Evolutionary conservation across 345 rosid species (phyloP), one percentile per base, ranked within the genome.

Genomic region (Streptanthus diversifolius): DNA sequence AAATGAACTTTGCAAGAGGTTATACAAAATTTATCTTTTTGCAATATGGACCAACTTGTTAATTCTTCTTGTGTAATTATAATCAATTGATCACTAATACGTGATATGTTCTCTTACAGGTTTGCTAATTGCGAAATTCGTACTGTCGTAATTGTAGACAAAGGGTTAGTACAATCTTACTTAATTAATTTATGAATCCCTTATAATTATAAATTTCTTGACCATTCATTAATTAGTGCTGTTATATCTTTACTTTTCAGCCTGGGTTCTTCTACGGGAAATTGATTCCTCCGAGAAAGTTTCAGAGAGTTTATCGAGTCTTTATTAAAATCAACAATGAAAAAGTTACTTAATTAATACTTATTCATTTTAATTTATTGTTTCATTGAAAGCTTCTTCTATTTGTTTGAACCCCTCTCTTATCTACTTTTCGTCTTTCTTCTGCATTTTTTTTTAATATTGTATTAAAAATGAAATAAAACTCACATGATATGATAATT

Each of bases 81-180:
- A 17, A 14, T 27, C 13, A 39, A 49, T 52, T 41, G 9, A 37
- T 32, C 30, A 44, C 3, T 35, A 35, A 22, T 14, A 35, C 1
- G 52, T 15, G 4, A 15, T 62, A 12, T 49, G 30, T 21, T 70
- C 25, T 60, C 12, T n/a, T 30, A 56, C 63, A 77, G 76, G 72
- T 77, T 77, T 77, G 35, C 14, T 71, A 77, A 77, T 56, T 70
- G 76, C 22, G 80, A 77, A 71, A 77, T 77, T 55, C 80, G 80
- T 1, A 77, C 76, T 19, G 80, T 77, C 14, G 10, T 77, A 39
- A 47, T 77, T 65, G 80, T 77, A 29, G 80, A 77, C 55, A 77
- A 77, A 77, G 45, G 80, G 76, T 77, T 37, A 71, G 71, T 56
- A 57, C 25, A 18, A 43, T 54, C 32, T 43, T 61, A 9, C 41